phyloP scores from a whole-genome alignment of 2,329 filamentous ascomycete genomes.

The Incumbomyces delicatus region DNA sequence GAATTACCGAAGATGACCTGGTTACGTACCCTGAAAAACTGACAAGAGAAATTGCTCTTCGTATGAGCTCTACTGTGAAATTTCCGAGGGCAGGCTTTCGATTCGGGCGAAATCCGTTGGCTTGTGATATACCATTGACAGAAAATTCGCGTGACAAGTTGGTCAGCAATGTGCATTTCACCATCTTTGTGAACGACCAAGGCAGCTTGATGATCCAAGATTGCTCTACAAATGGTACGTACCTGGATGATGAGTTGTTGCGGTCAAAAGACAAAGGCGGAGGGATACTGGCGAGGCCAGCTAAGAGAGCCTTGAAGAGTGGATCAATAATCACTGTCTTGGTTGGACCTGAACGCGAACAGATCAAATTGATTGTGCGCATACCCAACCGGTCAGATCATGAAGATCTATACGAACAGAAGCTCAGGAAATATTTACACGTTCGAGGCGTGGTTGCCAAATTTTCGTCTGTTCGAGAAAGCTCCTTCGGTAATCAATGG shows the following conservation, averaged over 20 bases:
- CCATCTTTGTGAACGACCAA: slow-evolving; percentile 80
- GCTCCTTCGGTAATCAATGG: slow-evolving; percentile 61
- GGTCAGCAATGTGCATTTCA: slow-evolving; percentile 92
- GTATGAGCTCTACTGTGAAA: slow-evolving; percentile 64
- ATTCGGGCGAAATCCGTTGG: slow-evolving; percentile 66
- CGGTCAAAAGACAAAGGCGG: slow-evolving; percentile 26
- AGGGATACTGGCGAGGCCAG: slow-evolving; percentile 20
- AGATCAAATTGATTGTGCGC: slow-evolving; percentile 75
- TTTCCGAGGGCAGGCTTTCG: slow-evolving; percentile 64
- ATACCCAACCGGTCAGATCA: slow-evolving; percentile 68
- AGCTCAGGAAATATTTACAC: slow-evolving; percentile 59
- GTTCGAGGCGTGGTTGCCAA: slow-evolving; percentile 19
- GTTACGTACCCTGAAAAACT: slow-evolving; percentile 22
- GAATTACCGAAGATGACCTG: slow-evolving; percentile 32
- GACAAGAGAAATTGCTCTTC: slow-evolving; percentile 60
- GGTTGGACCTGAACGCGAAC: slow-evolving; percentile 39
- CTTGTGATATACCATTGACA: slow-evolving; percentile 63
- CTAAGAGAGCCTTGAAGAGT: slow-evolving; percentile 56
- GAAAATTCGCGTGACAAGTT: slow-evolving; percentile 60
- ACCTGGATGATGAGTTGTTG: slow-evolving; percentile 66
- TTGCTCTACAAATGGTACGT: slow-evolving; percentile 88
- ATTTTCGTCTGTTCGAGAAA: slow-evolving; percentile 23
- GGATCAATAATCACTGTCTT: slow-evolving; percentile 65
- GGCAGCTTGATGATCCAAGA: slow-evolving; percentile 88
- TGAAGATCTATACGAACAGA: slow-evolving; percentile 55